Percentiles rank a stretch among this genome's conserved stretches.
phyloP scores from a whole-genome alignment of 2,329 filamentous ascomycete genomes.

The Cytospora piceicola region DNA sequence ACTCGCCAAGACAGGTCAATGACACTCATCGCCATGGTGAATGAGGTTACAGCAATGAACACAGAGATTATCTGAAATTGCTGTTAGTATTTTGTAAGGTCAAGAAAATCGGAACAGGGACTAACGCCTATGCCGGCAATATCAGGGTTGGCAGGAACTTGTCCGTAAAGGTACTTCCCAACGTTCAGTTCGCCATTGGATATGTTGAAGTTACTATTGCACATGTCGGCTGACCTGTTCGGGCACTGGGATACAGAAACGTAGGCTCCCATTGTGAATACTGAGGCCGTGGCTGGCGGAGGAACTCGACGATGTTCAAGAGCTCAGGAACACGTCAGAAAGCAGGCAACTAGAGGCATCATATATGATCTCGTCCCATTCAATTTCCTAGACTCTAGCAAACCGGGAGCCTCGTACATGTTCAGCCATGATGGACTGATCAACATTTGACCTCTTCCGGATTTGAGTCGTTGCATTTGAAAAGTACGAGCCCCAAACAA shows the following conservation, averaged over 20 bases:
- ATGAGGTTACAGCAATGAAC: background rate
- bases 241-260: background rate
- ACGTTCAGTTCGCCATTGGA: background rate
- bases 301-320: background rate
- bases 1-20: slow-evolving; percentile 8
- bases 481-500: background rate
- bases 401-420: background rate
- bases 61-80: background rate
- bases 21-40: background rate
- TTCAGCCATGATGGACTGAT: background rate
- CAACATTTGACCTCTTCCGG: background rate
- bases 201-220: background rate
- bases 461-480: background rate
- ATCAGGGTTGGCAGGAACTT: slow-evolving; percentile 2
- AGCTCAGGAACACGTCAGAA: background rate
- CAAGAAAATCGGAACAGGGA: background rate
- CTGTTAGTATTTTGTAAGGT: background rate
- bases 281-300: background rate
- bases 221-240: background rate
- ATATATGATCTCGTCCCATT: background rate
- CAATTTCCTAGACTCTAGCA: too few species aligned
- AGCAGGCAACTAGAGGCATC: background rate
- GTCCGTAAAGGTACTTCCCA: background rate
- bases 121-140: slow-evolving; percentile 7
- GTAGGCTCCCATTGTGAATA: background rate